Conservation (phyloP, 2,329 filamentous ascomycete genomes). For the Bisporella sp. region DNA sequence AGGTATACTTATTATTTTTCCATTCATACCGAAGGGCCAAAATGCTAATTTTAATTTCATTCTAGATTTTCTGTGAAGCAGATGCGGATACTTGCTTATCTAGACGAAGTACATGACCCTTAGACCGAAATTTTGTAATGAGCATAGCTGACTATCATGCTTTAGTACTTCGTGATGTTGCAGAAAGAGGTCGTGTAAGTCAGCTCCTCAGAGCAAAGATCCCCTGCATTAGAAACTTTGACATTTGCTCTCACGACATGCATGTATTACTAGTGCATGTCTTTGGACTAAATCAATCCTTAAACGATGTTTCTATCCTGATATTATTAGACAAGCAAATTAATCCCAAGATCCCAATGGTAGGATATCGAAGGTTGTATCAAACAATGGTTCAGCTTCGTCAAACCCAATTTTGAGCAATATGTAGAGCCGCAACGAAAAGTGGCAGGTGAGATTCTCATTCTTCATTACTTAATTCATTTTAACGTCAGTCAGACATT, state of each 20-base stretch:
- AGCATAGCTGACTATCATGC: constrained; percentile 1
- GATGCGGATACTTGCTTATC: constrained; percentile 92
- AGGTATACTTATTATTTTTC: constrained; percentile 41
- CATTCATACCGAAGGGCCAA: not conserved
- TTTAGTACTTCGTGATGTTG: constrained; percentile 70
- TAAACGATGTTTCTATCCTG: no score
- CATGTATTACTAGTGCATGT: no score
- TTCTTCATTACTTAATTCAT: not conserved
- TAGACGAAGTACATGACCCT: constrained; percentile 57
- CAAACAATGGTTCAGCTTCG: constrained; percentile 95
- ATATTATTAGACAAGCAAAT: no score
- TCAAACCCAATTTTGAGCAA: constrained; percentile 94
- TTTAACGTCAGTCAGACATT: constrained; percentile 52
- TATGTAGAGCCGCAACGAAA: constrained; percentile 89
- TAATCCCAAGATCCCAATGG: no score
- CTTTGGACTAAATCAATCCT: no score
- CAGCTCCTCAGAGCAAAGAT: no score
- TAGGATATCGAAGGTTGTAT: constrained; percentile 86
- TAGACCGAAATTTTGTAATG: not conserved
- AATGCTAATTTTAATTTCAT: not conserved
- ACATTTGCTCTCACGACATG: no score
- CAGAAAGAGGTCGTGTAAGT: constrained; percentile 63
- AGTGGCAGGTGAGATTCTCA: constrained; percentile 56
- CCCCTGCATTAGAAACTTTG: no score
- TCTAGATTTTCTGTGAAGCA: constrained; percentile 86